Percentiles rank a stretch among this genome's conserved stretches.
Conservation (phyloP, 345 rosid genomes). For the Pseudoturritis turrita region DNA sequence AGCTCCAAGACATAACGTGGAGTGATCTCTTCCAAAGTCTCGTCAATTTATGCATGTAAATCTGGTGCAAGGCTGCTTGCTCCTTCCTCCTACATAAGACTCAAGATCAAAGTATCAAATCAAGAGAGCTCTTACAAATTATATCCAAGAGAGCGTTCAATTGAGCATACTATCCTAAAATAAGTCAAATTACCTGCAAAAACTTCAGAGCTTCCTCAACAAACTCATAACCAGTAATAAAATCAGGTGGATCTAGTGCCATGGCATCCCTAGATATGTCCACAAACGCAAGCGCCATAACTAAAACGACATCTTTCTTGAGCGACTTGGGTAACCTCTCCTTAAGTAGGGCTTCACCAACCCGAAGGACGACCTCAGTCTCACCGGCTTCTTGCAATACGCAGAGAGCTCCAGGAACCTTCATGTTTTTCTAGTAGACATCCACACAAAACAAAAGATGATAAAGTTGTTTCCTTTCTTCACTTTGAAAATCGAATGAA, state of each 20-base stretch:
- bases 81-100: conserved; percentile 74
- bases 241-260: no score
- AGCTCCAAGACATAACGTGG: conserved; percentile 81
- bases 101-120: background rate
- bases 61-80: conserved; percentile 85
- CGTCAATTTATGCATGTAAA: conserved; percentile 79
- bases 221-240: conserved; percentile 68
- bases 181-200: conserved; percentile 55
- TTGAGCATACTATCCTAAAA: background rate
- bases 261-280: conserved; percentile 89
- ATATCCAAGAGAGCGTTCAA: no score
- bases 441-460: no score
- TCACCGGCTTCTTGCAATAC: conserved; percentile 93
- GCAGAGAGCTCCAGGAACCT: conserved; percentile 89
- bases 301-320: conserved; percentile 87
- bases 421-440: no score
- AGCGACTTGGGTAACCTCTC: conserved; percentile 87
- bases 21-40: conserved; percentile 90
- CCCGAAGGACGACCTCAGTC: conserved; percentile 53
- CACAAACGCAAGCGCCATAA: conserved; percentile 77
- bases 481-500: no score
- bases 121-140: background rate
- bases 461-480: no score
- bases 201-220: conserved; percentile 90
- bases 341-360: conserved; percentile 67